Conservation (phyloP, 768 basidiomycete genomes). For the Zangia roseola region DNA sequence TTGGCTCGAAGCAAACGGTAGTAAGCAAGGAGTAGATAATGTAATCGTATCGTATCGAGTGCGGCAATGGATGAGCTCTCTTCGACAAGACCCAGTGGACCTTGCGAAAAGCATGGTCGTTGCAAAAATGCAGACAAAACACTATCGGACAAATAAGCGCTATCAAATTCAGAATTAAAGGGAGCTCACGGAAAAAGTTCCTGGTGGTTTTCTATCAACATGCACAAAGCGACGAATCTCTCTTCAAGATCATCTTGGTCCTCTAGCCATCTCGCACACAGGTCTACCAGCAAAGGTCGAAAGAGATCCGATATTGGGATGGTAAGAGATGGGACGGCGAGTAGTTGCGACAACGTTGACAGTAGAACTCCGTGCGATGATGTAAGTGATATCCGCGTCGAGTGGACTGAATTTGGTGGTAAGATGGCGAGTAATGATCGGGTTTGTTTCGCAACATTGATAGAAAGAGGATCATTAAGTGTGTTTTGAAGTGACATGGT, state of each 20-base stretch:
- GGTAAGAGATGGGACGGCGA: conserved; percentile 64
- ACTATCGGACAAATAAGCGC: conserved; percentile 33
- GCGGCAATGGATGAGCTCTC: conserved; percentile 25
- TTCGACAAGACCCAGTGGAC: conserved; percentile 54
- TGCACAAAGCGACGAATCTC: conserved; percentile 57
- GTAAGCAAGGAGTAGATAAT: conserved; percentile 73
- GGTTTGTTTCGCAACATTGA: conserved; percentile 58
- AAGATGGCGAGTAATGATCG: conserved; percentile 44
- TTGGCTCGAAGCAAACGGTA: conserved; percentile 79
- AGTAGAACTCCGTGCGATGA: conserved; percentile 46
- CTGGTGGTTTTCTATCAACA: conserved; percentile 64
- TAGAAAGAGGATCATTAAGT: conserved; percentile 54
- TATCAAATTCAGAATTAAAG: conserved; percentile 1
- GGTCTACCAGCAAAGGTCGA: conserved; percentile 74
- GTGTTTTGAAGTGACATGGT: conserved; percentile 8
- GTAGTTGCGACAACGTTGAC: conserved; percentile 53
- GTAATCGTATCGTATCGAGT: conserved; percentile 49
- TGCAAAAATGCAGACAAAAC: conserved; percentile 53
- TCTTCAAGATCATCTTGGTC: conserved; percentile 46
- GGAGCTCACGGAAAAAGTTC: conserved; percentile 68
- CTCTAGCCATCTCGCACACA: conserved; percentile 83
- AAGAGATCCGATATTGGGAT: conserved; percentile 60
- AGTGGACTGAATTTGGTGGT: conserved; percentile 42
- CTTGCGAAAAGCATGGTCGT: conserved; percentile 42
- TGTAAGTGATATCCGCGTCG: conserved; percentile 37